Percentiles rank a stretch among this genome's conserved stretches.
Conservation (phyloP, 2,329 filamentous ascomycete species). For the Pyrenochaeta sp. region DNA sequence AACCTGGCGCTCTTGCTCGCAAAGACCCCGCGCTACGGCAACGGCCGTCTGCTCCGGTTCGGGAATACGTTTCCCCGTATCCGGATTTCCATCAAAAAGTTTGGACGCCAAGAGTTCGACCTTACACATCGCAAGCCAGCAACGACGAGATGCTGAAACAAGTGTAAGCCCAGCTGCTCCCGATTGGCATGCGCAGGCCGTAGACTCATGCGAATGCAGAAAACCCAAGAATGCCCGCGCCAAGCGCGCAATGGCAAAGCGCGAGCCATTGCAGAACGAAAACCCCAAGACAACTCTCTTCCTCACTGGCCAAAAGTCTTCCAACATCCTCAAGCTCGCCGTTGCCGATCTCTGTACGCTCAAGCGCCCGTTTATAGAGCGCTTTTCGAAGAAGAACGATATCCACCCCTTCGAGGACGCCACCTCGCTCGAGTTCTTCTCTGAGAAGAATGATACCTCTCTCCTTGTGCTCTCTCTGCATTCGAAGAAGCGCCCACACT, state of each 20-base stretch:
- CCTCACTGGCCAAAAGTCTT: conserved; percentile 85
- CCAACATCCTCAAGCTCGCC: conserved; percentile 81
- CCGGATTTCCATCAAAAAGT: conserved; percentile 24
- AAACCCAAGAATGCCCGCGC: conserved; percentile 85
- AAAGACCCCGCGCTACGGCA: conserved; percentile 4
- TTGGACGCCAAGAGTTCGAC: conserved; percentile 30
- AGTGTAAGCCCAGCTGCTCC: conserved; percentile 27
- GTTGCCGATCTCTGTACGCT: conserved; percentile 85
- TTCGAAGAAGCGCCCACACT: conserved; percentile 95
- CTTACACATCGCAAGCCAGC: conserved; percentile 11
- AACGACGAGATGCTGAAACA: conserved; percentile 38
- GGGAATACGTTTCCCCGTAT: conserved; percentile 18
- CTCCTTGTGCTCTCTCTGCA: conserved; percentile 84
- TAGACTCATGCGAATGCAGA: conserved; percentile 46
- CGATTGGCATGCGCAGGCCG: fast-evolving
- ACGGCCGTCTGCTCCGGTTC: conserved; percentile 18
- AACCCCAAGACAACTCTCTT: conserved; percentile 91
- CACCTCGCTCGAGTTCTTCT: conserved; percentile 90
- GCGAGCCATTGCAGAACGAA: conserved; percentile 86
- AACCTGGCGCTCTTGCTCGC: conserved; percentile 10
- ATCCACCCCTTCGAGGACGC: conserved; percentile 94
- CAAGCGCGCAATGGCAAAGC: conserved; percentile 92
- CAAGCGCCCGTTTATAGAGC: conserved; percentile 83
- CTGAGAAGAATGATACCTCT: conserved; percentile 92
- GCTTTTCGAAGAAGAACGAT: conserved; percentile 96